These are phyloP conservation scores for Helichrysum umbraculigerum DNA, from an alignment of 129 eudicot genomes.

Conservation along the genomic window DNA sequence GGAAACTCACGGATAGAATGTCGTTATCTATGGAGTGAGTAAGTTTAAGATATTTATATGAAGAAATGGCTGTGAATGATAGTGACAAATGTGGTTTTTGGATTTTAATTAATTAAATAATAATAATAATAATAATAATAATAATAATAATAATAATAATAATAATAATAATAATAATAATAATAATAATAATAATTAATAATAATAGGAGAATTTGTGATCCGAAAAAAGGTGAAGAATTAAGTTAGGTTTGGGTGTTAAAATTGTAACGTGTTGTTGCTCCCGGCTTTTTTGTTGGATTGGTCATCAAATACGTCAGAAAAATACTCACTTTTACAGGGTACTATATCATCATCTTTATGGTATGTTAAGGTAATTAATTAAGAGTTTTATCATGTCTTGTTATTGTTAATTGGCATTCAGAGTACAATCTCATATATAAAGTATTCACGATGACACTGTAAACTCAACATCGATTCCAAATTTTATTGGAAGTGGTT, in stretches of 20 bases:
- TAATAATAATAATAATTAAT: too few relatives aligned
- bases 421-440: too few relatives aligned
- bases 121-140: too few relatives aligned
- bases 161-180: too few relatives aligned
- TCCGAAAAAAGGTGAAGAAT: conserved; percentile 13
- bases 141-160: too few relatives aligned
- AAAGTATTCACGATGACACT: too few relatives aligned
- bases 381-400: too few relatives aligned
- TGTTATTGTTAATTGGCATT: too few relatives aligned
- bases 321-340: neutral
- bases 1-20: conserved; percentile 37
- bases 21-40: conserved; percentile 24
- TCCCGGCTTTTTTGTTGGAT: conserved; percentile 8
- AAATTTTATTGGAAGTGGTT: too few relatives aligned
- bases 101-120: too few relatives aligned
- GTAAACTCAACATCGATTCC: too few relatives aligned
- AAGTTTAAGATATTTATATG: neutral
- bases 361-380: neutral
- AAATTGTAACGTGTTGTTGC: conserved; percentile 1
- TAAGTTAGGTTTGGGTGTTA: conserved; percentile 8
- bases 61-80: neutral
- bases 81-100: neutral
- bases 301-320: neutral
- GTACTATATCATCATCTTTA: neutral
- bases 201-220: neutral